Conservation (phyloP, 805 yeast genomes). For the Monosporozyma siamensis region DNA sequence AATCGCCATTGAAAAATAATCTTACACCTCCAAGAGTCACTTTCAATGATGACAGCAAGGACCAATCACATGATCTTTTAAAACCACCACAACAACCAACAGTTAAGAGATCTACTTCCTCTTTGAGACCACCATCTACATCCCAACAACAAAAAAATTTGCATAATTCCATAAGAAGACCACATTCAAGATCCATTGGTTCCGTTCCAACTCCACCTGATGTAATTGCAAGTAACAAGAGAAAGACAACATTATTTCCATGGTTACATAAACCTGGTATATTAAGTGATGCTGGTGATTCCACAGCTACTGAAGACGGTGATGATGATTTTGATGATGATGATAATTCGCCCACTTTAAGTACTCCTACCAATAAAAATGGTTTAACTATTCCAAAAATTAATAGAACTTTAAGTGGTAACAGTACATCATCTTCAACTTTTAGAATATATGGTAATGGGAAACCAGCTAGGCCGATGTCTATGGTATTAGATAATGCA, state of each 20-base stretch:
- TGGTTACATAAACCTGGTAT: constrained; percentile 27
- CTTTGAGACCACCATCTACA: background rate
- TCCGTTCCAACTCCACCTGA: constrained; percentile 27
- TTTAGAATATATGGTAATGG: background rate
- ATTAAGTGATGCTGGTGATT: constrained; percentile 25
- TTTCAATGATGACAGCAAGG: background rate
- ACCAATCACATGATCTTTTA: background rate
- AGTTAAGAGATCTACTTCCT: background rate
- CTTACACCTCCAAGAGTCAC: background rate
- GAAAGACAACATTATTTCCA: constrained; percentile 22
- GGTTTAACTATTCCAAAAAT: constrained; percentile 13
- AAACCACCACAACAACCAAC: background rate
- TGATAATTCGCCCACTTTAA: constrained; percentile 11
- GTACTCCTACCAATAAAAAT: constrained; percentile 10
- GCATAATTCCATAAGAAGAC: constrained; percentile 13
- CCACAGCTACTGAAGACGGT: constrained; percentile 25
- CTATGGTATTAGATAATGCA: constrained; percentile 12
- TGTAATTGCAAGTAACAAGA: constrained; percentile 22
- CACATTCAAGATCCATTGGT: constrained; percentile 28
- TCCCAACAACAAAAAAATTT: no score
- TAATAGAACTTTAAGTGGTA: constrained; percentile 16
- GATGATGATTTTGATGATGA: constrained; percentile 14
- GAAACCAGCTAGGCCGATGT: constrained; percentile 14
- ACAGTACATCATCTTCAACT: constrained; percentile 16
- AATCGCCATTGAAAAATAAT: background rate